A percentile compares a stretch with the other conserved stretches of the same genome.
Conservation (phyloP, 148 eudicot species). For the Camellia lanceoleosa region DNA sequence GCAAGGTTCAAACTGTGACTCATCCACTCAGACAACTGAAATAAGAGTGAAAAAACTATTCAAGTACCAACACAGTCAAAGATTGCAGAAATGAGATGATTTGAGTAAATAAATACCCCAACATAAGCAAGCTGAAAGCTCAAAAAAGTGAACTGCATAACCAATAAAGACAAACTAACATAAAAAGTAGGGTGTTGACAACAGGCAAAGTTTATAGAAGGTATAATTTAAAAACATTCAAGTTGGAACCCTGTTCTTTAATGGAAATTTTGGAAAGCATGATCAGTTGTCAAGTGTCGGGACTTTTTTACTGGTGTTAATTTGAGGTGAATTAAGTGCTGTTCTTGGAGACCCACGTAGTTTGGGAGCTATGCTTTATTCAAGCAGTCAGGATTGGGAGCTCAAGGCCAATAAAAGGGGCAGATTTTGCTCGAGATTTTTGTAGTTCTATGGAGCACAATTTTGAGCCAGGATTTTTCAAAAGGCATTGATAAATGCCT, state of each 20-base stretch:
- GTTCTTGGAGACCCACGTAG: too few species aligned
- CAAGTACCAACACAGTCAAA: not conserved
- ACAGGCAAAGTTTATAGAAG: not conserved
- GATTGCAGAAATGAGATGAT: not conserved
- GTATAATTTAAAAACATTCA: not conserved
- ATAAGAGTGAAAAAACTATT: conserved; percentile 12
- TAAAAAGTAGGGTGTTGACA: not conserved
- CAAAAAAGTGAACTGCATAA: not conserved
- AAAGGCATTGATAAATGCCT: not conserved
- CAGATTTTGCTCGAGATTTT: conserved; percentile 7
- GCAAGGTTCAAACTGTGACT: not conserved
- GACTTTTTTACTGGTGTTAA: too few species aligned
- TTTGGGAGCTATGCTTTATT: too few species aligned
- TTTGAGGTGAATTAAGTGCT: too few species aligned
- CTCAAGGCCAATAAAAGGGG: not conserved
- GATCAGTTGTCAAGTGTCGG: too few species aligned
- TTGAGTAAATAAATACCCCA: not conserved
- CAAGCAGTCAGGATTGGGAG: not conserved
- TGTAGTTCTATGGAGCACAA: not conserved
- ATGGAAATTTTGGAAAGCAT: not conserved
- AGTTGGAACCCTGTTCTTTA: not conserved
- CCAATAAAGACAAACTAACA: not conserved
- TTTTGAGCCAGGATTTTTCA: not conserved
- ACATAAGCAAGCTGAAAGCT: not conserved
- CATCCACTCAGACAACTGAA: conserved; percentile 36